Evolutionary conservation across 371 early-diverging fungal species (phyloP).

Genomic region (Mucor velutinosus): DNA sequence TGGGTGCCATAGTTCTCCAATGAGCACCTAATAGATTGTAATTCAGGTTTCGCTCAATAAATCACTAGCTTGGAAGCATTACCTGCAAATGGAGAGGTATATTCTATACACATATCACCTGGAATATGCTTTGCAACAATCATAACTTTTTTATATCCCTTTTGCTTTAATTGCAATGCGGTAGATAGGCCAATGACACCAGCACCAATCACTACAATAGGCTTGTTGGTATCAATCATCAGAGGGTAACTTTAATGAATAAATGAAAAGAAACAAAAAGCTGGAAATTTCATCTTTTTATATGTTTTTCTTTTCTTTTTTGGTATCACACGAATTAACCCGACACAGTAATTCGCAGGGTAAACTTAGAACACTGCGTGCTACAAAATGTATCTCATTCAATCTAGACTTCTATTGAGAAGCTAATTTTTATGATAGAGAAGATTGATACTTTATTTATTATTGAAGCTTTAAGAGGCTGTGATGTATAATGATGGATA

Average conservation of each 20-base stretch:
- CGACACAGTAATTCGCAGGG: too few relatives aligned
- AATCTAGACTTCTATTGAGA: too few relatives aligned
- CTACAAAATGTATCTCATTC: too few relatives aligned
- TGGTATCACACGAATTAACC: too few relatives aligned
- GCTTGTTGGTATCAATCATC: background rate
- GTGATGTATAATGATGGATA: too few relatives aligned
- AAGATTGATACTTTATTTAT: too few relatives aligned
- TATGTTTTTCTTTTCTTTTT: too few relatives aligned
- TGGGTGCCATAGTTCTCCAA: slow-evolving; percentile 69
- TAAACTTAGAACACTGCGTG: too few relatives aligned
- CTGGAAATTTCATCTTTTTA: background rate
- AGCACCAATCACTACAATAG: slow-evolving; percentile 65
- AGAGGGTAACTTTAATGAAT: background rate
- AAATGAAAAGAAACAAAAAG: background rate
- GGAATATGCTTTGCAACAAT: slow-evolving; percentile 63
- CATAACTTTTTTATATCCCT: slow-evolving; percentile 53
- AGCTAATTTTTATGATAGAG: too few relatives aligned
- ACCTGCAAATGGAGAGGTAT: slow-evolving; percentile 79
- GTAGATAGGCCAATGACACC: slow-evolving; percentile 79
- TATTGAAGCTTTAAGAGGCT: too few relatives aligned
- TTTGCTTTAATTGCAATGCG: slow-evolving; percentile 54
- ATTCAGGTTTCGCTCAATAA: background rate
- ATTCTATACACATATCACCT: slow-evolving; percentile 55
- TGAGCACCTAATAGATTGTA: slow-evolving; percentile 54
- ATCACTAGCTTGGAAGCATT: background rate